Evolutionary conservation across 768 basidiomycete species (phyloP).

Genomic region (Gloeophyllum trabeum): DNA sequence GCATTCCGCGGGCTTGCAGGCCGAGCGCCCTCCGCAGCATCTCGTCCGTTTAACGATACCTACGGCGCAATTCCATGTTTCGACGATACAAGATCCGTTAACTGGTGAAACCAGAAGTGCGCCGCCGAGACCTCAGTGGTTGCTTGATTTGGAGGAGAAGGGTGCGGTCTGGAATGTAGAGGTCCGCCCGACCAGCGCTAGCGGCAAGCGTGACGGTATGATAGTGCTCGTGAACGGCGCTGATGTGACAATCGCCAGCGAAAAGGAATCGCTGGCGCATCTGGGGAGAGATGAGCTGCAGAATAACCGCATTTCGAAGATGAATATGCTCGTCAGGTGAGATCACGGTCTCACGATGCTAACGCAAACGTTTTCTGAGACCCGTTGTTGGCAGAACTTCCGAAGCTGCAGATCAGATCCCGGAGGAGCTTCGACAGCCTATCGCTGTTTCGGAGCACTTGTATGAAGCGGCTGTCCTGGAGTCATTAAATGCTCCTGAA

Average conservation of each 20-base stretch:
- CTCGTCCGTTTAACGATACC: conserved; percentile 70
- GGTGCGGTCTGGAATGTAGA: conserved; percentile 47
- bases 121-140: conserved; percentile 63
- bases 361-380: conserved; percentile 4
- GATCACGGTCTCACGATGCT: conserved; percentile 2
- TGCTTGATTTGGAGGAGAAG: conserved; percentile 47
- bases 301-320: conserved; percentile 55
- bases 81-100: conserved; percentile 72
- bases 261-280: conserved; percentile 66
- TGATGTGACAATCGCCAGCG: conserved; percentile 37
- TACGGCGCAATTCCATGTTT: conserved; percentile 69
- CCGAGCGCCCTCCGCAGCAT: conserved; percentile 49
- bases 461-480: conserved; percentile 28
- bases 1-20: conserved; percentile 59
- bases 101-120: conserved; percentile 54
- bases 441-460: conserved; percentile 51
- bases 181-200: conserved; percentile 30
- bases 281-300: conserved; percentile 70
- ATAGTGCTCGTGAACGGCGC: conserved; percentile 32
- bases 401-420: conserved; percentile 45
- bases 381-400: conserved; percentile 29
- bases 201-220: conserved; percentile 19
- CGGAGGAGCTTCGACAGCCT: conserved; percentile 47
- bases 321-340: conserved; percentile 61
- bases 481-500: conserved; percentile 5